Evolutionary conservation across 2,329 filamentous ascomycete species (phyloP).

Genomic region (Fusarium annulatum): DNA sequence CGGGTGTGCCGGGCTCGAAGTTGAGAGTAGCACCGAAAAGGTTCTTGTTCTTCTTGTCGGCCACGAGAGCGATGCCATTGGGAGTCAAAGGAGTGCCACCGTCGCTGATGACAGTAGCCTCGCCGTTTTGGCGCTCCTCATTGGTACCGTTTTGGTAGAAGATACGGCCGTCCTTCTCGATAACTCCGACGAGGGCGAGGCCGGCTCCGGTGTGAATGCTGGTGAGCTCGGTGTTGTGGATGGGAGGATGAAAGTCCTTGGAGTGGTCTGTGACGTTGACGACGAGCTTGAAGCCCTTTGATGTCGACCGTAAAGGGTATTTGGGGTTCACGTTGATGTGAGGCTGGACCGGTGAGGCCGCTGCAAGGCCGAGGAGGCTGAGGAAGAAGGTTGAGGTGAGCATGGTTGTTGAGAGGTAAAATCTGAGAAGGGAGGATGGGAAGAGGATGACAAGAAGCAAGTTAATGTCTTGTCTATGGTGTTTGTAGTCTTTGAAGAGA

Average conservation of each 20-base stretch:
- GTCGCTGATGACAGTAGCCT: constrained; percentile 54
- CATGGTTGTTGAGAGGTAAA: constrained; percentile 30
- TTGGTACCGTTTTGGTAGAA: constrained; percentile 64
- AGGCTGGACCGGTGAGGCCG: constrained; percentile 38
- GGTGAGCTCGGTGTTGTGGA: constrained; percentile 55
- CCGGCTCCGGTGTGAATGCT: constrained; percentile 59
- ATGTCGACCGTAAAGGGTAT: constrained; percentile 30
- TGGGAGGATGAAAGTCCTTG: constrained; percentile 53
- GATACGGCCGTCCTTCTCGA: constrained; percentile 41
- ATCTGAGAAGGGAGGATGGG: not conserved
- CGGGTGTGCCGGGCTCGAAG: constrained; percentile 51
- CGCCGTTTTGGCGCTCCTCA: constrained; percentile 45
- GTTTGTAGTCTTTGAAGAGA: not conserved
- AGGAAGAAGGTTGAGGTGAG: constrained; percentile 40
- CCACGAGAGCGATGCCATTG: constrained; percentile 49
- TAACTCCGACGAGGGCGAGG: constrained; percentile 52
- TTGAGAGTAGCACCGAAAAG: constrained; percentile 46
- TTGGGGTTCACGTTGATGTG: constrained; percentile 23
- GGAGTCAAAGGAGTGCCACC: constrained; percentile 54
- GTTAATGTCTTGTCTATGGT: not conserved
- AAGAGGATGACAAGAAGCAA: not conserved
- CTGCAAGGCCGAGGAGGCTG: constrained; percentile 41
- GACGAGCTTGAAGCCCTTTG: constrained; percentile 55
- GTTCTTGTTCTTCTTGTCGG: constrained; percentile 47
- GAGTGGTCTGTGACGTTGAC: constrained; percentile 57